Conservation (phyloP, 2,329 filamentous ascomycete species). For the Penicillium paneum region DNA sequence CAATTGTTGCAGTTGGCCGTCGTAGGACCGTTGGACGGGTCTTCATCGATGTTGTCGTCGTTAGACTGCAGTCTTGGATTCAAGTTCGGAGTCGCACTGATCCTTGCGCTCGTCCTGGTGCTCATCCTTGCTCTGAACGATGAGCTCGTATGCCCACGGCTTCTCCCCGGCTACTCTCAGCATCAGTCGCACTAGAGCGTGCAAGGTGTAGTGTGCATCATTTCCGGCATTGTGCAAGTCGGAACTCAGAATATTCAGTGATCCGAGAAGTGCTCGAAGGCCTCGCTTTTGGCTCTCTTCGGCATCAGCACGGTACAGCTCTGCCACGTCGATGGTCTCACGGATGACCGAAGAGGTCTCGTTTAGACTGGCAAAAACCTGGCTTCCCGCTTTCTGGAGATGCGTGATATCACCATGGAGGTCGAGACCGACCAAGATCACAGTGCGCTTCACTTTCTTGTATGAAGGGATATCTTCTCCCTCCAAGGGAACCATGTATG, state of each 20-base stretch:
- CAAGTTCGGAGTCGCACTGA: neutral
- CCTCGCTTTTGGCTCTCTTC: conserved; percentile 53
- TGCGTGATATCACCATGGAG: conserved; percentile 65
- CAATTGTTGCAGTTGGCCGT: neutral
- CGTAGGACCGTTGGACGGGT: neutral
- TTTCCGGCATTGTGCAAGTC: conserved; percentile 85
- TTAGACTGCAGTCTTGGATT: neutral
- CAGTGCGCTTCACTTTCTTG: conserved; percentile 46
- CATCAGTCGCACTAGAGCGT: conserved; percentile 63
- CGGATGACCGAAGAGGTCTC: conserved; percentile 46
- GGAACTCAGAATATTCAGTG: conserved; percentile 61
- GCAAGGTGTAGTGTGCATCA: conserved; percentile 76
- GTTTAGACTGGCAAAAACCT: conserved; percentile 33
- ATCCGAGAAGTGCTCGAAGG: conserved; percentile 60
- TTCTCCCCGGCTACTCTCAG: conserved; percentile 5
- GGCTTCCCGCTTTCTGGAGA: conserved; percentile 63
- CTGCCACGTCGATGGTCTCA: conserved; percentile 69
- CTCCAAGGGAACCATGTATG: conserved; percentile 34
- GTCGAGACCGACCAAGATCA: conserved; percentile 80
- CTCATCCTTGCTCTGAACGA: neutral
- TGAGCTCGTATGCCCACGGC: neutral
- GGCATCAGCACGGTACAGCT: conserved; percentile 64
- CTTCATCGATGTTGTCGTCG: neutral
- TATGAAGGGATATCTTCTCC: conserved; percentile 7
- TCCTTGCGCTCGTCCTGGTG: neutral